Conservation (phyloP, 495 filamentous ascomycete species). For the Penicillium ochrochloron region DNA sequence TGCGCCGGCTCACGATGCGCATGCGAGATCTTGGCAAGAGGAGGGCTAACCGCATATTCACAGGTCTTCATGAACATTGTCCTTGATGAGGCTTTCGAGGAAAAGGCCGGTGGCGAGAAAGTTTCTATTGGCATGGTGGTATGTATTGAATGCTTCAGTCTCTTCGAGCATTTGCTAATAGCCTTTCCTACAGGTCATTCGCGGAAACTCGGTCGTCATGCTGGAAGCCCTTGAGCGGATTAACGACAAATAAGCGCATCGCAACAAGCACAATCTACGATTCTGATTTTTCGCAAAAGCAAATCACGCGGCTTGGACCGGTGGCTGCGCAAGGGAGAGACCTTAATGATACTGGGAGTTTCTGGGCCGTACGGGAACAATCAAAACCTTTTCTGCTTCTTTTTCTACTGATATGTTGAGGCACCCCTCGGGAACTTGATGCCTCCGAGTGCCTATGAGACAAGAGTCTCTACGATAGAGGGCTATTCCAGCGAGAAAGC, state of each 20-base stretch:
- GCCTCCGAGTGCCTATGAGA: not conserved
- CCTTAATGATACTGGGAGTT: constrained; percentile 47
- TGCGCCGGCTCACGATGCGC: not conserved
- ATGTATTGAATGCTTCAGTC: constrained; percentile 33
- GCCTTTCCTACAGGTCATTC: constrained; percentile 61
- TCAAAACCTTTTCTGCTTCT: constrained; percentile 40
- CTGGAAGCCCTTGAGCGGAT: constrained; percentile 76
- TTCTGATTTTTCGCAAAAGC: constrained; percentile 24
- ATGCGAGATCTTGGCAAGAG: not conserved
- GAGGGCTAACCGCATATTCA: constrained; percentile 14
- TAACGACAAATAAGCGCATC: constrained; percentile 48
- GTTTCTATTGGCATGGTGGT: constrained; percentile 91
- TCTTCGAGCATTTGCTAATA: constrained; percentile 5
- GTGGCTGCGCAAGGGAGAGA: constrained; percentile 20
- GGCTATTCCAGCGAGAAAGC: not conserved
- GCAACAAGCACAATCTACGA: constrained; percentile 22
- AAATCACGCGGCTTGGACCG: constrained; percentile 22
- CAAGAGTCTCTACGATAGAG: not conserved
- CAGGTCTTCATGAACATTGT: constrained; percentile 99
- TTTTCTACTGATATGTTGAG: constrained; percentile 3
- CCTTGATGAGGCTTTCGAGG: constrained; percentile 95
- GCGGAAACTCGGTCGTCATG: constrained; percentile 96
- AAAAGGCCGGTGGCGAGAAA: constrained; percentile 92
- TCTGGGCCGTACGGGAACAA: constrained; percentile 45
- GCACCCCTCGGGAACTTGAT: not conserved